These are phyloP conservation scores for Phialemonium atrogriseum DNA, from an alignment of 2,329 filamentous ascomycete genomes.

Conservation along the genomic window DNA sequence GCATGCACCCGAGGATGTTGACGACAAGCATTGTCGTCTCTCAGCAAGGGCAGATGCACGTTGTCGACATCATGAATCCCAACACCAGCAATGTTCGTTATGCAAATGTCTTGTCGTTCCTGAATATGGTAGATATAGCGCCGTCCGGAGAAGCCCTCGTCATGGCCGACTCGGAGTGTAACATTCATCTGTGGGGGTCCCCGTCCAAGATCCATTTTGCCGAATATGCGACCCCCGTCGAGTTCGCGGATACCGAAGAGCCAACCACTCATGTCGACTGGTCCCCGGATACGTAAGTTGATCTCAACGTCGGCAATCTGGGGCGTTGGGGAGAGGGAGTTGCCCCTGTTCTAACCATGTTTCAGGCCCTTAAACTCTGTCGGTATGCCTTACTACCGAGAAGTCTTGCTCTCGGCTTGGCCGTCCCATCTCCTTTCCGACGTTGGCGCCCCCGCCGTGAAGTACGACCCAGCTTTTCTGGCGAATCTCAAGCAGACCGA, in stretches of 20 bases:
- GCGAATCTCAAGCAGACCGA: conserved; percentile 62
- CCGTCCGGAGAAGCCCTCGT: conserved; percentile 81
- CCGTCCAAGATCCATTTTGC: conserved; percentile 80
- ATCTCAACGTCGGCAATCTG: not conserved
- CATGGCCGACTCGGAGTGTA: conserved; percentile 69
- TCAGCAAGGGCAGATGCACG: conserved; percentile 86
- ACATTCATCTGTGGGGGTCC: conserved; percentile 82
- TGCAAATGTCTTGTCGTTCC: conserved; percentile 65
- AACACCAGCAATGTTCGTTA: conserved; percentile 81
- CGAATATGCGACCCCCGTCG: conserved; percentile 68
- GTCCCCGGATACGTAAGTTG: conserved; percentile 58
- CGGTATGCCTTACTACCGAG: conserved; percentile 90
- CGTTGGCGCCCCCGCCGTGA: conserved; percentile 71
- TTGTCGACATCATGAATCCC: conserved; percentile 91
- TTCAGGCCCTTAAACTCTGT: conserved; percentile 69
- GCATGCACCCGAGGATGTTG: conserved; percentile 92
- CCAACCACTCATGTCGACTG: conserved; percentile 56
- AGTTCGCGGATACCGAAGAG: conserved; percentile 63
- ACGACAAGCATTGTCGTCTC: conserved; percentile 93
- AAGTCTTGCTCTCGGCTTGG: conserved; percentile 81
- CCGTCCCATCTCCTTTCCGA: conserved; percentile 77
- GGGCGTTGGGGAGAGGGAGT: too few relatives aligned
- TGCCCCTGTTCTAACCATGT: not conserved
- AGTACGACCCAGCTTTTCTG: conserved; percentile 64
- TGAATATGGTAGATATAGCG: conserved; percentile 77